Evolutionary conservation across 495 filamentous ascomycete species (phyloP).

Genomic region (Cercophora samala): DNA sequence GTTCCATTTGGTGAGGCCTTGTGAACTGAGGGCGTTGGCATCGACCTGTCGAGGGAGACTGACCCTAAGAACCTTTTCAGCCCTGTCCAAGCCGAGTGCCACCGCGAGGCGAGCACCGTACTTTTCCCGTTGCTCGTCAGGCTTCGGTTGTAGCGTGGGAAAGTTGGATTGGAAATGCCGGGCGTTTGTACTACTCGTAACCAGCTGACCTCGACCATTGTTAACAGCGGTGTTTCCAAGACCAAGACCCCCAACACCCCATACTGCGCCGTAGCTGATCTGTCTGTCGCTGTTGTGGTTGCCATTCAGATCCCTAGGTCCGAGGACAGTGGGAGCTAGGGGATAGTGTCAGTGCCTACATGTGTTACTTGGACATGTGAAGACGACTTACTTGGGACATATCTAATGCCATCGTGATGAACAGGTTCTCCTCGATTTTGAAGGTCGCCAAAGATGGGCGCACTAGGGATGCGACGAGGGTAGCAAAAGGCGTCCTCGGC

Average conservation of each 20-base stretch:
- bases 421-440: background rate
- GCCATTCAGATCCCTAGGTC: slow-evolving; percentile 29
- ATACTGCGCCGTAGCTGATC: slow-evolving; percentile 68
- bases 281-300: slow-evolving; percentile 32
- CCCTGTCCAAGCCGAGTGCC: slow-evolving; percentile 77
- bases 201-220: slow-evolving; percentile 58
- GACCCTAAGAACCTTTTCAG: slow-evolving; percentile 55
- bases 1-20: slow-evolving; percentile 44
- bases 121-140: slow-evolving; percentile 58
- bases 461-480: slow-evolving; percentile 31
- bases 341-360: background rate
- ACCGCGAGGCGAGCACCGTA: slow-evolving; percentile 76
- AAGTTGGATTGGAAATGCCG: slow-evolving; percentile 71
- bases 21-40: background rate
- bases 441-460: background rate
- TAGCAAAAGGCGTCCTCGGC: slow-evolving; percentile 66
- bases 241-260: slow-evolving; percentile 72
- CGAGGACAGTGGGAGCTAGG: slow-evolving; percentile 34
- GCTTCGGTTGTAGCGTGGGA: slow-evolving; percentile 40
- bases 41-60: slow-evolving; percentile 27
- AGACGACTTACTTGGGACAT: slow-evolving; percentile 18
- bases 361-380: background rate
- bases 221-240: slow-evolving; percentile 52
- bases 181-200: slow-evolving; percentile 70
- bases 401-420: slow-evolving; percentile 34